Evolutionary conservation across 148 eudicot species (phyloP).

Genomic region (Pouteria glomerata): DNA sequence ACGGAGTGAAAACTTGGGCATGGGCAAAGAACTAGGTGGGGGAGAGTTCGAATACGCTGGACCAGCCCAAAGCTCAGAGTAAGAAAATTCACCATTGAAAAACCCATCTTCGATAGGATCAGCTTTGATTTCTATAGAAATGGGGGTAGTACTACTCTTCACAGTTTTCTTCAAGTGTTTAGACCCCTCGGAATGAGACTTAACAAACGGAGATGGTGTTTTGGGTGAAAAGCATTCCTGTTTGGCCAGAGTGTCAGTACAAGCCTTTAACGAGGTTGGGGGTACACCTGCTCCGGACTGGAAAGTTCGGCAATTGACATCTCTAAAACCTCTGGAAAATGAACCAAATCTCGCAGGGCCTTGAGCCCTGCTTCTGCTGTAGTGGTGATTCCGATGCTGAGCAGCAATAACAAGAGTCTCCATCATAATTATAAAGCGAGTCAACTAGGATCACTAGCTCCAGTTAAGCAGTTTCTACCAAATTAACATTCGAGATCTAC

Average conservation of each 20-base stretch:
- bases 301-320: slow-evolving; percentile 55
- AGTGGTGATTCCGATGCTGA: slow-evolving; percentile 54
- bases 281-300: slow-evolving; percentile 58
- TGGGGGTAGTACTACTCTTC: slow-evolving; percentile 39
- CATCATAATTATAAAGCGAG: slow-evolving; percentile 27
- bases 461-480: slow-evolving; percentile 1
- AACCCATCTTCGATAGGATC: slow-evolving; percentile 21
- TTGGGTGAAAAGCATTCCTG: slow-evolving; percentile 36
- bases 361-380: slow-evolving; percentile 28
- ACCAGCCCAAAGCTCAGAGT: slow-evolving; percentile 85
- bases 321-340: slow-evolving; percentile 36
- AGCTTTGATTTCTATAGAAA: slow-evolving; percentile 36
- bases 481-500: slow-evolving; percentile 11
- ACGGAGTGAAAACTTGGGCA: slow-evolving; percentile 67
- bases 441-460: slow-evolving; percentile 2
- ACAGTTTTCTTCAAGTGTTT: slow-evolving; percentile 21
- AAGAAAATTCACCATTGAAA: slow-evolving; percentile 19
- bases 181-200: slow-evolving; percentile 21
- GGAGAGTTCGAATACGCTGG: slow-evolving; percentile 90
- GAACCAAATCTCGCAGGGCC: slow-evolving; percentile 26
- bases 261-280: slow-evolving; percentile 40
- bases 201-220: slow-evolving; percentile 27
- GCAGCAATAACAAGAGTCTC: slow-evolving; percentile 66
- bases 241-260: slow-evolving; percentile 27
- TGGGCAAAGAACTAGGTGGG: slow-evolving; percentile 86